A percentile compares a stretch with the other conserved stretches of the same genome.
Conservation (phyloP, 495 filamentous ascomycete species). For the Penicillium desertorum region DNA sequence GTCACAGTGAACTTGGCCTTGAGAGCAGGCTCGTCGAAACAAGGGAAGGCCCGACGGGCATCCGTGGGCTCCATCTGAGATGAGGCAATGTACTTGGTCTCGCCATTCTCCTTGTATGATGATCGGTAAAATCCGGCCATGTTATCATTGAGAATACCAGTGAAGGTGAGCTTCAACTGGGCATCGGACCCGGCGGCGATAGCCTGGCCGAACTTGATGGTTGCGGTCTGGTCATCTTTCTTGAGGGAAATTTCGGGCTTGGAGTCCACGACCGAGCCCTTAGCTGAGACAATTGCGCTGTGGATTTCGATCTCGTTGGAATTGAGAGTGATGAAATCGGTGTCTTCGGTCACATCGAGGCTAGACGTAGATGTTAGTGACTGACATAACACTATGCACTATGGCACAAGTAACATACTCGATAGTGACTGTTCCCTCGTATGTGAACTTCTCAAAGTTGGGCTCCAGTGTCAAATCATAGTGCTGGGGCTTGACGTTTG, state of each 20-base stretch:
- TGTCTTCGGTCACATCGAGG: slow-evolving; percentile 82
- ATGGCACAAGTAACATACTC: slow-evolving; percentile 45
- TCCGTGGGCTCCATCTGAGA: slow-evolving; percentile 70
- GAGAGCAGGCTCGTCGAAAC: slow-evolving; percentile 69
- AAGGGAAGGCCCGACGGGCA: slow-evolving; percentile 64
- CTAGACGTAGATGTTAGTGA: slow-evolving; percentile 25
- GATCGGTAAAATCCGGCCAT: slow-evolving; percentile 72
- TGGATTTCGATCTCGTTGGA: slow-evolving; percentile 83
- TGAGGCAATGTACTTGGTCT: slow-evolving; percentile 59
- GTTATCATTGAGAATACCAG: slow-evolving; percentile 63
- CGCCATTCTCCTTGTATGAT: slow-evolving; percentile 59
- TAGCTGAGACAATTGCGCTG: slow-evolving; percentile 59
- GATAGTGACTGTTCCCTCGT: slow-evolving; percentile 62
- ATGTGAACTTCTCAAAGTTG: slow-evolving; percentile 62
- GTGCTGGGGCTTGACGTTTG: slow-evolving; percentile 66
- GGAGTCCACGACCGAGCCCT: slow-evolving; percentile 49
- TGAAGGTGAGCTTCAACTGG: slow-evolving; percentile 60
- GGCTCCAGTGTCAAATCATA: slow-evolving; percentile 69
- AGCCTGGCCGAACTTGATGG: slow-evolving; percentile 57
- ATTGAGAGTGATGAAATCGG: slow-evolving; percentile 84
- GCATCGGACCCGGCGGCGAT: slow-evolving; percentile 59
- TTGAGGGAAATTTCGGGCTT: slow-evolving; percentile 55
- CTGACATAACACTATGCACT: slow-evolving; percentile 1
- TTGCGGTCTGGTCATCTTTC: slow-evolving; percentile 60
- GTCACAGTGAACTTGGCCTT: slow-evolving; percentile 68